phyloP scores from a whole-genome alignment of 2,329 filamentous ascomycete genomes.

The Dryadomyces quercivorus region DNA sequence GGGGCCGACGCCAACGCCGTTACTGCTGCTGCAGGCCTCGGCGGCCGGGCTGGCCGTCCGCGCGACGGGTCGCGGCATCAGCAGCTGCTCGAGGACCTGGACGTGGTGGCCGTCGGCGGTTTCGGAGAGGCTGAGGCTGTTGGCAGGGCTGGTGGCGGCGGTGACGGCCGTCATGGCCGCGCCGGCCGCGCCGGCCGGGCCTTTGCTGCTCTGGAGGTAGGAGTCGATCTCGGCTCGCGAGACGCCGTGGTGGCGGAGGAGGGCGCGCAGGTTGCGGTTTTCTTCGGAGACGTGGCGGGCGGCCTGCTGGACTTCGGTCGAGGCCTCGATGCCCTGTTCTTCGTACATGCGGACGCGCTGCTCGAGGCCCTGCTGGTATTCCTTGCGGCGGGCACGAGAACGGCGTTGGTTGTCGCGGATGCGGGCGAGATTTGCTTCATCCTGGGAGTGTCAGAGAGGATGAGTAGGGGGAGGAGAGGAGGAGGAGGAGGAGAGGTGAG shows the following conservation, averaged over 20 bases:
- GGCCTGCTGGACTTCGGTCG: constrained; percentile 58
- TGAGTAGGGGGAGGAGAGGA: neutral
- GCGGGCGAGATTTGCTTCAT: constrained; percentile 29
- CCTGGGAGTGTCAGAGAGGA: constrained; percentile 1
- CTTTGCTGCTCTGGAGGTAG: constrained; percentile 17
- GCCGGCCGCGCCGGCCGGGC: neutral
- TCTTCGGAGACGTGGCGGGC: constrained; percentile 58
- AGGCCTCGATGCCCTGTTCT: constrained; percentile 53
- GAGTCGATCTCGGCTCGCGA: constrained; percentile 39
- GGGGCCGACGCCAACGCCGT: neutral
- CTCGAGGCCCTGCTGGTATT: constrained; percentile 61
- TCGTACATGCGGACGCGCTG: constrained; percentile 50
- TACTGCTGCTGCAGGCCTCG: constrained; percentile 2
- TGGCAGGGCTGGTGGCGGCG: neutral
- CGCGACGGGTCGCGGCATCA: constrained; percentile 17
- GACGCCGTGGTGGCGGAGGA: constrained; percentile 47
- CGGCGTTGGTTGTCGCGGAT: constrained; percentile 68
- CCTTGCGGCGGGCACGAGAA: constrained; percentile 61
- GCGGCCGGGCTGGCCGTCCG: neutral
- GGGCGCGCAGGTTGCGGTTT: constrained; percentile 48
- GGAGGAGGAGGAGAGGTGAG: neutral
- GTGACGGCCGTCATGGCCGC: neutral
- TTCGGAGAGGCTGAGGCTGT: neutral
- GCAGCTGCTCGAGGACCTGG: constrained; percentile 21
- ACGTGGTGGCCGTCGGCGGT: neutral